These are phyloP conservation scores for Trametes coccinea DNA, from an alignment of 768 basidiomycete species.

Conservation along the genomic window DNA sequence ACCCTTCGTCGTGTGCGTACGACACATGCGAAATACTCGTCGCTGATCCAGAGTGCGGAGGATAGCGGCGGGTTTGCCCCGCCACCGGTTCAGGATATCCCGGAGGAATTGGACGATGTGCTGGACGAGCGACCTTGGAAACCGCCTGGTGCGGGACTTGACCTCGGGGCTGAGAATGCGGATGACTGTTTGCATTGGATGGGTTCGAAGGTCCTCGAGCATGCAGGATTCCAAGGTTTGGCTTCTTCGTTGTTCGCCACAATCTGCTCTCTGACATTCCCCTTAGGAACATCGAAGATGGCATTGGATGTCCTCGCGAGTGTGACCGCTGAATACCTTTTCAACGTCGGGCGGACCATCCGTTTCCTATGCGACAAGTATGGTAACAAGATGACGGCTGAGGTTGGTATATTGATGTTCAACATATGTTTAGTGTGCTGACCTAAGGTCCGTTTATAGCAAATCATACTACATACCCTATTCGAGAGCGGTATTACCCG, in stretches of 20 bases:
- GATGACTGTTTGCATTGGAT: conserved; percentile 71
- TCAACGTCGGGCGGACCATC: conserved; percentile 86
- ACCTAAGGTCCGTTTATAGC: conserved; percentile 45
- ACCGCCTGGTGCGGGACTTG: conserved; percentile 35
- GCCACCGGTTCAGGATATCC: conserved; percentile 7
- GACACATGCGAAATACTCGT: conserved; percentile 71
- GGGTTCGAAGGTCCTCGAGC: conserved; percentile 78
- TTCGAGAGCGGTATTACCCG: conserved; percentile 86
- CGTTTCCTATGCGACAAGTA: conserved; percentile 82
- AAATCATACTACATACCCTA: conserved; percentile 89
- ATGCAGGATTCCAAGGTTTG: conserved; percentile 90
- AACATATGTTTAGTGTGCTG: not conserved
- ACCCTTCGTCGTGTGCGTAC: conserved; percentile 72
- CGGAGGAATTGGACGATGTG: conserved; percentile 37
- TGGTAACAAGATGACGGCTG: conserved; percentile 74
- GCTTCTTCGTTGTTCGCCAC: not conserved
- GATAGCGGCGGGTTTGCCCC: conserved; percentile 23
- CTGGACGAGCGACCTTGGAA: conserved; percentile 65
- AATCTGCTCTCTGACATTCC: not conserved
- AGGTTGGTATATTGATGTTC: conserved; percentile 50
- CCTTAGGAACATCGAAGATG: conserved; percentile 66
- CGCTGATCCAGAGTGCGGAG: conserved; percentile 45
- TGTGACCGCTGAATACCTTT: conserved; percentile 77
- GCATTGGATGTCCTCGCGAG: conserved; percentile 77
- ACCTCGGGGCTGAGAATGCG: conserved; percentile 62